phyloP scores from a whole-genome alignment of 2,329 filamentous ascomycete species.

The Fusarium paranaense region DNA sequence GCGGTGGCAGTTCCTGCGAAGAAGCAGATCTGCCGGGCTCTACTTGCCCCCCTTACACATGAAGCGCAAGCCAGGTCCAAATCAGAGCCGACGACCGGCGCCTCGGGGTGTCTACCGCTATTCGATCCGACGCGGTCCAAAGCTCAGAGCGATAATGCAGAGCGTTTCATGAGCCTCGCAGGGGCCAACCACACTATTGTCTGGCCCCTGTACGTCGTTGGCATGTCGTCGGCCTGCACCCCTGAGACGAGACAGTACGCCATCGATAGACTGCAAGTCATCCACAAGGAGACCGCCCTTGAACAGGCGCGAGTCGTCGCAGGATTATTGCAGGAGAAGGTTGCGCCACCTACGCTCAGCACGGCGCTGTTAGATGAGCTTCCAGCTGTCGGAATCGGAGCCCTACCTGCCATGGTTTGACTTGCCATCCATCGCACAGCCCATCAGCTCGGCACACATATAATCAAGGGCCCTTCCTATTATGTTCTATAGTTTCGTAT shows the following conservation, averaged over 20 bases:
- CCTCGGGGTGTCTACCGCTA: constrained; percentile 48
- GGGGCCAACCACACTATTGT: constrained; percentile 62
- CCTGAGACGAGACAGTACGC: constrained; percentile 57
- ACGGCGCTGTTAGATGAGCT: constrained; percentile 34
- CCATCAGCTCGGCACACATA: neutral
- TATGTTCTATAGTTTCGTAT: constrained; percentile 2
- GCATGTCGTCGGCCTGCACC: constrained; percentile 60
- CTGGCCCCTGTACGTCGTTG: constrained; percentile 63
- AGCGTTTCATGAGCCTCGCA: constrained; percentile 61
- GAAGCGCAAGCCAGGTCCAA: constrained; percentile 36
- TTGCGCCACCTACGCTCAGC: neutral
- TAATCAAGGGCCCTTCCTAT: neutral
- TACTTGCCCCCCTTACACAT: constrained; percentile 38
- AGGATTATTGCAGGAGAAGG: constrained; percentile 54
- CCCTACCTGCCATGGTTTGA: constrained; percentile 46
- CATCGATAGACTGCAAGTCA: constrained; percentile 56
- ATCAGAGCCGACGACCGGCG: constrained; percentile 8
- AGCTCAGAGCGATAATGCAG: constrained; percentile 51
- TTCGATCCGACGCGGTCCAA: constrained; percentile 54
- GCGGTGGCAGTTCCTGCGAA: constrained; percentile 45
- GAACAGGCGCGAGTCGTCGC: constrained; percentile 59
- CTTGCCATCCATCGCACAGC: neutral
- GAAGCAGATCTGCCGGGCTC: constrained; percentile 46
- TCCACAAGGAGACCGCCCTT: constrained; percentile 59
- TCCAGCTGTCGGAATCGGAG: constrained; percentile 41